These are phyloP conservation scores for Botrytis fragariae DNA, from an alignment of 2,329 filamentous ascomycete genomes.

Conservation along the genomic window DNA sequence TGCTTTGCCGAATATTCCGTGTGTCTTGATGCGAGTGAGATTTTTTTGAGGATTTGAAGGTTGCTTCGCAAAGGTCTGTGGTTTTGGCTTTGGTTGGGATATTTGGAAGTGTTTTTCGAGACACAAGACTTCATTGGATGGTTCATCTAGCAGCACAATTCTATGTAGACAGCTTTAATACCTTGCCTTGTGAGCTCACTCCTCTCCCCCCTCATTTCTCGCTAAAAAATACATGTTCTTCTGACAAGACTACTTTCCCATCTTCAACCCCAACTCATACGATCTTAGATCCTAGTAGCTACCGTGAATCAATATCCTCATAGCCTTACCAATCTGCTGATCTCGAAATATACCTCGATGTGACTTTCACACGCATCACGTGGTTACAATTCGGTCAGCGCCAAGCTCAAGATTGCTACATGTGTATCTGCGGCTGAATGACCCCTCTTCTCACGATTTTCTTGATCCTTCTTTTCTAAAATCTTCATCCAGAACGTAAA, in stretches of 20 bases:
- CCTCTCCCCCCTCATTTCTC: not conserved
- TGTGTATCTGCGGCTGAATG: not conserved
- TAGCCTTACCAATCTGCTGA: not conserved
- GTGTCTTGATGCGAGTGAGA: not conserved
- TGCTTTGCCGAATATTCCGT: not conserved
- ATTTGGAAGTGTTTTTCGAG: not conserved
- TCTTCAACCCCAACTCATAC: not conserved
- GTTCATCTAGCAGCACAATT: not conserved
- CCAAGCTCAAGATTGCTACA: not conserved
- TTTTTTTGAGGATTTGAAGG: not conserved
- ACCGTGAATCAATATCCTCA: not conserved
- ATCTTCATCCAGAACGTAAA: not conserved
- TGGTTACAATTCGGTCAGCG: not conserved
- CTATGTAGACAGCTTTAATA: not conserved
- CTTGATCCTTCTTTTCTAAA: not conserved
- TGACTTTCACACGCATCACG: not conserved
- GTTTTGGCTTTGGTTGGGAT: not conserved
- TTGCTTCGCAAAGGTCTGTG: no score
- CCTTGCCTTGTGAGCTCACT: not conserved
- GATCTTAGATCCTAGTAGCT: not conserved
- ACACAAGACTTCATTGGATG: not conserved
- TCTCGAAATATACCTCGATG: not conserved
- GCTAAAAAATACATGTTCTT: not conserved
- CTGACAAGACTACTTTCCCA: not conserved
- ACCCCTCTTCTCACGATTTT: not conserved